Percentiles rank a stretch among this genome's conserved stretches.
phyloP scores from a whole-genome alignment of 192 early-diverging fungal genomes.

The Glomus cerebriforme region DNA sequence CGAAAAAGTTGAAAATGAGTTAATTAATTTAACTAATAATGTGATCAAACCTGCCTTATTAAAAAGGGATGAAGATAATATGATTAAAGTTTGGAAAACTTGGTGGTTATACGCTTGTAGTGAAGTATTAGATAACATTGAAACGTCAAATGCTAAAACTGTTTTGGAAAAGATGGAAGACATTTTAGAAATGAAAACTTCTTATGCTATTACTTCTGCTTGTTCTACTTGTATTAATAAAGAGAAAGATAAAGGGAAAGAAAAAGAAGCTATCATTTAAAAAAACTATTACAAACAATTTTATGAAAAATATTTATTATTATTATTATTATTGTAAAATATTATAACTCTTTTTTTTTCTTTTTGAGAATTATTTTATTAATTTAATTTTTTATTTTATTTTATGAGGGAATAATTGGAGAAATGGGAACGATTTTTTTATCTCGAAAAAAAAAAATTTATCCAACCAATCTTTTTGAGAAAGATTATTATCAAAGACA shows the following conservation, averaged over 20 bases:
- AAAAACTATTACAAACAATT: too few species aligned
- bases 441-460: too few species aligned
- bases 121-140: not conserved
- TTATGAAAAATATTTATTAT: too few species aligned
- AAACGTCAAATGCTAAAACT: not conserved
- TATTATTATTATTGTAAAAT: too few species aligned
- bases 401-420: too few species aligned
- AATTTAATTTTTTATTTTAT: too few species aligned
- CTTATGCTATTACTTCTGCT: too few species aligned
- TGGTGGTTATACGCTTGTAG: conserved; percentile 8
- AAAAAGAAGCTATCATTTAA: not conserved
- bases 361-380: too few species aligned
- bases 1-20: not conserved
- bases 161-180: conserved; percentile 1
- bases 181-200: not conserved
- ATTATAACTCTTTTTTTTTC: too few species aligned
- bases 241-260: not conserved
- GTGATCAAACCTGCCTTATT: not conserved
- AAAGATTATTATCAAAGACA: too few species aligned
- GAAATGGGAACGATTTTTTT: too few species aligned
- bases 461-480: too few species aligned
- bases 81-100: conserved; percentile 6
- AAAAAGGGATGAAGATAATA: not conserved
- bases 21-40: not conserved
- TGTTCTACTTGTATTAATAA: not conserved